These are phyloP conservation scores for Ruellia speciosa DNA, from an alignment of 305 asterid species.

Conservation along the genomic window DNA sequence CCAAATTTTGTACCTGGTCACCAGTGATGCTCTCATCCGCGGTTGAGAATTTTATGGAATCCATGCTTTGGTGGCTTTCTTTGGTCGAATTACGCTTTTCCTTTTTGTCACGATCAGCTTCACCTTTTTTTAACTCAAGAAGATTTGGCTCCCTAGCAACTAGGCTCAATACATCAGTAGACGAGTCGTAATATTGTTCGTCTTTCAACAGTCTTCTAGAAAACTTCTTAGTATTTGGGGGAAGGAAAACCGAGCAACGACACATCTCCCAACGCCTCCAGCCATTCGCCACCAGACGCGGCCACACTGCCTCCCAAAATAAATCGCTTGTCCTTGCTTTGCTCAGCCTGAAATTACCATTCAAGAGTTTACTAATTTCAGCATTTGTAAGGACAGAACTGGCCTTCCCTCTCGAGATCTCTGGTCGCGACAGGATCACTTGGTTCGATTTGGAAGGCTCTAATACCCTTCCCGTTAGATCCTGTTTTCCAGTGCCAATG, in stretches of 20 bases:
- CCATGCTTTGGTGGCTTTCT: constrained; percentile 33
- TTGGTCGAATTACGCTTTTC: constrained; percentile 21
- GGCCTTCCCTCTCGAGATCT: constrained; percentile 55
- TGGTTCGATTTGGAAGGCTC: constrained; percentile 41
- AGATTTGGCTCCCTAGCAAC: constrained; percentile 61
- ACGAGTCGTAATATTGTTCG: constrained; percentile 55
- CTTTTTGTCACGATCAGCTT: constrained; percentile 23
- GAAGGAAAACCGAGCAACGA: constrained; percentile 43
- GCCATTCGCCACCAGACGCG: constrained; percentile 66
- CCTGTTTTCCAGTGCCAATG: constrained; percentile 54
- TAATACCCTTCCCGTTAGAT: constrained; percentile 41
- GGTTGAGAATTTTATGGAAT: constrained; percentile 38
- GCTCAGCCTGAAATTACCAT: constrained; percentile 58
- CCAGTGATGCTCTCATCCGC: constrained; percentile 54
- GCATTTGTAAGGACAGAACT: constrained; percentile 42
- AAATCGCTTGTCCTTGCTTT: constrained; percentile 56
- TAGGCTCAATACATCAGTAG: constrained; percentile 54
- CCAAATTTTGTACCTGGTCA: constrained; percentile 43
- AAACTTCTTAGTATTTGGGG: constrained; percentile 50
- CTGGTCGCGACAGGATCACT: constrained; percentile 31
- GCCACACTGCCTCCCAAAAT: constrained; percentile 86
- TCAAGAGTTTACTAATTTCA: constrained; percentile 49
- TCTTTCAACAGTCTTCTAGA: constrained; percentile 49
- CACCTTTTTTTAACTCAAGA: constrained; percentile 44
- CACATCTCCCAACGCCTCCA: constrained; percentile 67